phyloP scores from a whole-genome alignment of 2,329 filamentous ascomycete species.

The Pseudogymnoascus sp. region DNA sequence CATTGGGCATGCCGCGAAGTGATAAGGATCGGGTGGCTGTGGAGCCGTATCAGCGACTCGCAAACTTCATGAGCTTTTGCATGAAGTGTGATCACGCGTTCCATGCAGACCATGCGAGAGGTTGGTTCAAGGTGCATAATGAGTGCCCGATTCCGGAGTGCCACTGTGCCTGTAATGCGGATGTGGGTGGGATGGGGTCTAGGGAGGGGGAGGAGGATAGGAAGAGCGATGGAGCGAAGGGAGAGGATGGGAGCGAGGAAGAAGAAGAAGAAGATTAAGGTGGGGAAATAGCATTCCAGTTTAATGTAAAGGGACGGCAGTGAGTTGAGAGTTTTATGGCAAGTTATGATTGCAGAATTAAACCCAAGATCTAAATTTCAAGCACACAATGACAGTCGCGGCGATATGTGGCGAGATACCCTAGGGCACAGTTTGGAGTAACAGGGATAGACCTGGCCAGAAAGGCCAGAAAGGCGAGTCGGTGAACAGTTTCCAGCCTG shows the following conservation, averaged over 20 bases:
- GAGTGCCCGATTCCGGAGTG: slow-evolving; percentile 65
- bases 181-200: slow-evolving; percentile 7
- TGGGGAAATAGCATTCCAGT: background rate
- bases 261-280: background rate
- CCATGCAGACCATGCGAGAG: slow-evolving; percentile 58
- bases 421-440: background rate
- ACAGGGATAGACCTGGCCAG: background rate
- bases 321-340: background rate
- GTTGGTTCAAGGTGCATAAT: slow-evolving; percentile 57
- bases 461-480: background rate
- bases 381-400: background rate
- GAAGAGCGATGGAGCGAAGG: background rate
- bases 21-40: slow-evolving; percentile 41
- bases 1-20: slow-evolving; percentile 56
- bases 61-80: slow-evolving; percentile 61
- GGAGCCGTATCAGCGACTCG: slow-evolving; percentile 37
- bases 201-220: background rate
- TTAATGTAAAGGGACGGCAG: background rate
- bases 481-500: background rate
- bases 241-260: background rate
- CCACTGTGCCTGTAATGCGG: slow-evolving; percentile 46
- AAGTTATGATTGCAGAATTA: background rate
- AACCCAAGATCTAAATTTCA: background rate
- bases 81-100: slow-evolving; percentile 60
- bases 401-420: background rate